These are phyloP conservation scores for Podospora sp. DNA, from an alignment of 495 filamentous ascomycete species.

Conservation along the genomic window DNA sequence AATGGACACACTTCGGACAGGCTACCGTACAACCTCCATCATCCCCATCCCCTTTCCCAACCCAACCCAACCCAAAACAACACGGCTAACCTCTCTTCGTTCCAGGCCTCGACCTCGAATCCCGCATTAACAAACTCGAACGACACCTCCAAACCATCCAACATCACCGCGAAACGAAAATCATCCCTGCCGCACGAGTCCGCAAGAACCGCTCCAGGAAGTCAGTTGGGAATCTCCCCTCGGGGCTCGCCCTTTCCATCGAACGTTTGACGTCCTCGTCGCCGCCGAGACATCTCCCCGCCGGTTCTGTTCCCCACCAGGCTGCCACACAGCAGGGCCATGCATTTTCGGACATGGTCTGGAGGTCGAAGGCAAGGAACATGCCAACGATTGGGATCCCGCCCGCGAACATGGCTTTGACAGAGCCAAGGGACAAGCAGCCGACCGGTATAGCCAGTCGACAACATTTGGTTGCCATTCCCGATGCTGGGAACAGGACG, in stretches of 20 bases:
- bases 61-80: neutral
- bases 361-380: no score
- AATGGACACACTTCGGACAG: no score
- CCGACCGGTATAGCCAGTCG: no score
- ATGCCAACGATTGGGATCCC: no score
- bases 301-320: no score
- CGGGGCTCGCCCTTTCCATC: constrained; percentile 1
- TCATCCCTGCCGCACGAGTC: neutral
- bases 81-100: neutral
- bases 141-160: neutral
- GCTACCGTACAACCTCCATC: no score
- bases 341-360: neutral
- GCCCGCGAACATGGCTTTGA: no score
- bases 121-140: neutral
- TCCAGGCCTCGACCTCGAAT: constrained; percentile 2
- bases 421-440: no score
- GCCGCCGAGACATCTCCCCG: neutral
- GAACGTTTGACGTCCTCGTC: neutral
- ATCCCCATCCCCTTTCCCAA: no score
- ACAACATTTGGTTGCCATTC: no score
- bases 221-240: neutral
- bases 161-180: neutral
- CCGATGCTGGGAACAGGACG: no score
- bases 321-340: neutral
- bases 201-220: constrained; percentile 6